Conservation (phyloP, 768 basidiomycete genomes). For the Russula brevipes region DNA sequence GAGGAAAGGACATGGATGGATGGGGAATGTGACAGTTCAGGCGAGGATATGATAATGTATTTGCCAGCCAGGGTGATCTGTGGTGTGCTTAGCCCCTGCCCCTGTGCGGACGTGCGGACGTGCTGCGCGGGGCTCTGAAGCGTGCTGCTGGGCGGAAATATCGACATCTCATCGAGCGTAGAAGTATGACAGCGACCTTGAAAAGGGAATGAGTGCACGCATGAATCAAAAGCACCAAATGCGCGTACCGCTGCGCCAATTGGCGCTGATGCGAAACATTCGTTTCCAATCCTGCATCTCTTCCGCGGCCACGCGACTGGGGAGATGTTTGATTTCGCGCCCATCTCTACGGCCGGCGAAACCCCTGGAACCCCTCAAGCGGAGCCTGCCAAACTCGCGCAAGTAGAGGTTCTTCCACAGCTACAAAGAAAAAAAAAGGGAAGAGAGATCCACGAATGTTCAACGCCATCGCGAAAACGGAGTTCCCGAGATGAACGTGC, state of each 20-base stretch:
- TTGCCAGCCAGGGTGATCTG: conserved; percentile 21
- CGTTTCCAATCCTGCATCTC: conserved; percentile 67
- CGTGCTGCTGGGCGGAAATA: neutral
- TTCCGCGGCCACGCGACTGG: conserved; percentile 40
- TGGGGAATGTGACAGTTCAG: conserved; percentile 49
- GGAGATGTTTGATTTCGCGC: conserved; percentile 54
- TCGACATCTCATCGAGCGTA: conserved; percentile 5
- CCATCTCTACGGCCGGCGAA: conserved; percentile 53
- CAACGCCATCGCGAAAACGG: conserved; percentile 15
- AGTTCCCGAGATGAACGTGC: conserved; percentile 27
- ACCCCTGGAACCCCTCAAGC: conserved; percentile 64
- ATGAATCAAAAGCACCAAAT: conserved; percentile 8
- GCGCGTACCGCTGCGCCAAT: conserved; percentile 69
- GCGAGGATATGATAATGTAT: conserved; percentile 18
- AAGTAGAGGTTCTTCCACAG: conserved; percentile 69
- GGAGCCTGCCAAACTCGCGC: conserved; percentile 56
- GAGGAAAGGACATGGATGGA: conserved; percentile 46
- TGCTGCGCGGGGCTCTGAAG: neutral
- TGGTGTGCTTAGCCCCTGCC: conserved; percentile 19
- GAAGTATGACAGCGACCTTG: conserved; percentile 53
- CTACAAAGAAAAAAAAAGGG: conserved; percentile 30
- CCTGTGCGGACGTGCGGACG: neutral
- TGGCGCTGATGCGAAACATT: conserved; percentile 81
- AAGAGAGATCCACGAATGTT: conserved; percentile 13
- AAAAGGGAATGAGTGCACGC: neutral